Evolutionary conservation across 257 asterid species (phyloP).

Genomic region (Ophiorrhiza pumila): DNA sequence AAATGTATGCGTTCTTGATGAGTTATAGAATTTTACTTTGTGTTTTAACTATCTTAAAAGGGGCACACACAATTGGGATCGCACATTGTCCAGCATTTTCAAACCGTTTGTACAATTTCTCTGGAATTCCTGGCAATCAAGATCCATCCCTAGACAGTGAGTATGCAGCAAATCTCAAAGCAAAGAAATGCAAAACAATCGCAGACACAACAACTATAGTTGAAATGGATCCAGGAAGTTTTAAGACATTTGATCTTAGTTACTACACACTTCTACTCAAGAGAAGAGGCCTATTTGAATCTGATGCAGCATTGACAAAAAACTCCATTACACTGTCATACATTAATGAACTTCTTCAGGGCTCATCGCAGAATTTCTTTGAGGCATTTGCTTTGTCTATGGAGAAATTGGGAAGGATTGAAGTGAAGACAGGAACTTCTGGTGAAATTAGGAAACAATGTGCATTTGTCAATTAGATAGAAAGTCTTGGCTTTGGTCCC

Average conservation of each 20-base stretch:
- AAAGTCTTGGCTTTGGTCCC: neutral
- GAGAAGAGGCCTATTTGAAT: constrained; percentile 58
- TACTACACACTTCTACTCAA: constrained; percentile 55
- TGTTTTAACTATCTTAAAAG: too few relatives aligned
- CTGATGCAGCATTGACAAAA: constrained; percentile 54
- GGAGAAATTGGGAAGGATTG: constrained; percentile 68
- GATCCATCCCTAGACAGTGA: constrained; percentile 63
- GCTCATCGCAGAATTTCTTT: constrained; percentile 37
- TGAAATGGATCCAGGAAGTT: constrained; percentile 74
- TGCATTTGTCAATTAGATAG: constrained; percentile 54
- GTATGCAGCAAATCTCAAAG: constrained; percentile 54
- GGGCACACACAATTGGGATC: constrained; percentile 75
- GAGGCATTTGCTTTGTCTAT: constrained; percentile 50
- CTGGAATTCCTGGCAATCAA: constrained; percentile 44
- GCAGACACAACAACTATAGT: constrained; percentile 37
- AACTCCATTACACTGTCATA: constrained; percentile 35
- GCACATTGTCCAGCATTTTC: constrained; percentile 53
- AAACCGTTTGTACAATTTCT: constrained; percentile 55
- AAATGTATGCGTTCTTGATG: too few relatives aligned
- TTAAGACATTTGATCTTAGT: constrained; percentile 63
- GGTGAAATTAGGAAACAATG: constrained; percentile 65
- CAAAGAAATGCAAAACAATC: constrained; percentile 35
- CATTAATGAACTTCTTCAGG: constrained; percentile 35
- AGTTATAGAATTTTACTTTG: too few relatives aligned
- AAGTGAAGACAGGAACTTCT: constrained; percentile 47